phyloP scores from a whole-genome alignment of 2,329 filamentous ascomycete genomes.

The Fusarium subglutinans region DNA sequence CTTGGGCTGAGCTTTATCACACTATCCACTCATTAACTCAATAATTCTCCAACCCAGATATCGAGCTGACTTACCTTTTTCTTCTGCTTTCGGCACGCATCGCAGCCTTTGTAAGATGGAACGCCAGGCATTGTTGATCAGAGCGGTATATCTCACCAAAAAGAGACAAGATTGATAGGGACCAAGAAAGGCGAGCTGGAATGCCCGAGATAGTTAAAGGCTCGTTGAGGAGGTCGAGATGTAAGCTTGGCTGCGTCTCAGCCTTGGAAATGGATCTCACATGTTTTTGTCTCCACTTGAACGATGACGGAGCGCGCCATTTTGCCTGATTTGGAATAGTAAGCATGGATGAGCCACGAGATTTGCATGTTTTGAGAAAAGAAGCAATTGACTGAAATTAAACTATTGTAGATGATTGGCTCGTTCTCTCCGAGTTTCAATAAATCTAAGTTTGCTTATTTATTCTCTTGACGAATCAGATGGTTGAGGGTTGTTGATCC shows the following conservation, averaged over 20 bases:
- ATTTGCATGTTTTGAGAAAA: background rate
- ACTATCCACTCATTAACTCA: constrained; percentile 45
- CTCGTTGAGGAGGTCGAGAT: background rate
- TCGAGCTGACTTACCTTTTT: constrained; percentile 56
- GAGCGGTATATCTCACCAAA: constrained; percentile 37
- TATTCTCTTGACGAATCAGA: background rate
- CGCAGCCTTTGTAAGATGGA: constrained; percentile 59
- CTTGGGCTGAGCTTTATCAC: constrained; percentile 54
- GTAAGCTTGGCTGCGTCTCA: background rate
- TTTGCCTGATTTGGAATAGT: constrained; percentile 23
- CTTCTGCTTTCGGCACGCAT: constrained; percentile 61
- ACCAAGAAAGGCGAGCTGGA: background rate
- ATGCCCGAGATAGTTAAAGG: constrained; percentile 6
- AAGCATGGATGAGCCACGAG: background rate
- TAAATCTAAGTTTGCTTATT: background rate
- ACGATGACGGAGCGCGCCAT: constrained; percentile 22
- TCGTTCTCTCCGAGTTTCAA: background rate
- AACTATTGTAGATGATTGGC: background rate
- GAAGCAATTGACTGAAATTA: background rate
- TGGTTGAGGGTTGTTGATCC: background rate
- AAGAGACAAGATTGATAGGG: constrained; percentile 12
- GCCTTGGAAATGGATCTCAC: constrained; percentile 1
- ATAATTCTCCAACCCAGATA: background rate
- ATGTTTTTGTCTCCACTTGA: background rate
- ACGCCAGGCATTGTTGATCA: constrained; percentile 60